Percentiles rank a stretch among this genome's conserved stretches.
phyloP scores from a whole-genome alignment of 2,329 filamentous ascomycete species.

The Nemania diffusa region DNA sequence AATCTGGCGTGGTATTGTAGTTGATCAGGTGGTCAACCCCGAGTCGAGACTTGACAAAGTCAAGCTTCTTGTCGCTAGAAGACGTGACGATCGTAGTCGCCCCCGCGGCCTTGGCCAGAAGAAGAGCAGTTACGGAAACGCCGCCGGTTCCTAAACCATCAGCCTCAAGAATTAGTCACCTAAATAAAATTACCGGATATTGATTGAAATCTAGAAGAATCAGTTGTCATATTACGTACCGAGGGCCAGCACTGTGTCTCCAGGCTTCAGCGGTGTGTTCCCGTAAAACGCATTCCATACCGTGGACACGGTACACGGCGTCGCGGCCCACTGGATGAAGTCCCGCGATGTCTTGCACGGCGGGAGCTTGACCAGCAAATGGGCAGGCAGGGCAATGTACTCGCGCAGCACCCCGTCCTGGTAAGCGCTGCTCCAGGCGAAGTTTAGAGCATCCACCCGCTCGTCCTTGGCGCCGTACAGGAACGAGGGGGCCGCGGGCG shows the following conservation, averaged over 20 bases:
- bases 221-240: conserved; percentile 35
- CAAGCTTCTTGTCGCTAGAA: conserved; percentile 60
- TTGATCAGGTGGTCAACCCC: conserved; percentile 61
- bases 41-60: conserved; percentile 47
- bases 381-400: conserved; percentile 55
- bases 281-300: conserved; percentile 62
- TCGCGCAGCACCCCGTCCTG: conserved; percentile 55
- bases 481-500: conserved; percentile 40
- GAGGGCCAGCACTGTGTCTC: conserved; percentile 53
- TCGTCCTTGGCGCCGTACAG: conserved; percentile 43
- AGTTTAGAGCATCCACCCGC: conserved; percentile 20
- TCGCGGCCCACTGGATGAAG: conserved; percentile 52
- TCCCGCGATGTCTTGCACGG: conserved; percentile 37
- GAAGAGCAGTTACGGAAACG: conserved; percentile 56
- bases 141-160: conserved; percentile 56
- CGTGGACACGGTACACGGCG: conserved; percentile 58
- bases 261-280: conserved; percentile 53
- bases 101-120: conserved; percentile 59
- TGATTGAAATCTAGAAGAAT: not conserved
- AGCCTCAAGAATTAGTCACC: not conserved
- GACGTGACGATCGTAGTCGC: conserved; percentile 62
- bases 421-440: conserved; percentile 44
- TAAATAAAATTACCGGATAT: not conserved
- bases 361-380: conserved; percentile 54
- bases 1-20: conserved; percentile 58